Evolutionary conservation across 1,139 yeast species (phyloP), one percentile per base, ranked within the genome.

Genomic region (Suhomyces chickasaworum): DNA sequence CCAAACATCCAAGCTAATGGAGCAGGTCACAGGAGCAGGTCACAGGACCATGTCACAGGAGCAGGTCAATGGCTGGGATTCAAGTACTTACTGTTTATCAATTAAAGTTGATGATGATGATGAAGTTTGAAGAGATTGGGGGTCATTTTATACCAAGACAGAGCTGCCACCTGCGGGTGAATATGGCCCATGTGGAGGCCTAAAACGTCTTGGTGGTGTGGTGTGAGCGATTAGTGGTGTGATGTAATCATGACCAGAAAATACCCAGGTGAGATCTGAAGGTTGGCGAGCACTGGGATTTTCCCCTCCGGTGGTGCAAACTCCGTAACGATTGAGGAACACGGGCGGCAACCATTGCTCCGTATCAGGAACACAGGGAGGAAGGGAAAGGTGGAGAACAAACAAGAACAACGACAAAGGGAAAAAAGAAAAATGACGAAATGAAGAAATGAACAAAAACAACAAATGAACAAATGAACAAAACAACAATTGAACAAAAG

Each of bases 131-230:
- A 25, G n/a, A 12, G 13, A 25, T 10, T 25, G 4, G 13, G 12
- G 10, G 29, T 8, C 13, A n/a, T 25, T 25, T 25, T 25, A 25
- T 25, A 25, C 13, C 29, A 25, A 25, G 22, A 20, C 22, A 20
- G 13, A 10, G 29, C 13, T 25, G 29, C 6, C 13, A 25, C n/a
- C 29, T 7, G 15, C 29, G 16, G 20, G 12, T 9, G 20, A 16
- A 31, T 32, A 15, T 10, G 22, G 30, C 20, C 25, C 33, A 15
- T 25, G 20, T 38, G 32, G 16, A 13, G 32, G 13, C 32, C 17
- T 29, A 13, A 29, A 15, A 29, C 32, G 32, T 29, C 32, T 29
- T 33, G 34, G 30, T 40, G 23, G 25, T 33, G 36, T 34, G 38
- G 29, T 20, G 38, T 20, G 17, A 9, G 38, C 18, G 38, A 20